Conservation (phyloP, 805 yeast genomes). For the Kluyveromyces nonfermentans region DNA sequence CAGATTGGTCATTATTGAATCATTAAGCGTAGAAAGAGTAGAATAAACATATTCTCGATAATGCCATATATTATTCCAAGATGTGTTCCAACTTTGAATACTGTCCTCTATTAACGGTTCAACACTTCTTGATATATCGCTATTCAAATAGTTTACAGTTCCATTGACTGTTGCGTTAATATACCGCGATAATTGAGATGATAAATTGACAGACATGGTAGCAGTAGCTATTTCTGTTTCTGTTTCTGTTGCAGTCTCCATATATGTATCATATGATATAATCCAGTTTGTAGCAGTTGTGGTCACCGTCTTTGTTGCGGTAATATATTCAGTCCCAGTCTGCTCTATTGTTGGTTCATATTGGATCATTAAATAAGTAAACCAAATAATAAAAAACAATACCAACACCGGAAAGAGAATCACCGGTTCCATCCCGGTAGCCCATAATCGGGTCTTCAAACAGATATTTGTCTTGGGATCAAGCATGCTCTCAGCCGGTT, state of each 20-base stretch:
- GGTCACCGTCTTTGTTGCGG: not conserved
- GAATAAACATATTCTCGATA: constrained; percentile 3
- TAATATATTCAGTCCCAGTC: not conserved
- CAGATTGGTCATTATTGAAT: constrained; percentile 8
- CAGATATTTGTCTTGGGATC: not conserved
- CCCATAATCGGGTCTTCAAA: not conserved
- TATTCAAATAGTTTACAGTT: not conserved
- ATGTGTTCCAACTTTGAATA: constrained; percentile 7
- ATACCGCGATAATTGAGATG: not conserved
- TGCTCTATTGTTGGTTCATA: not conserved
- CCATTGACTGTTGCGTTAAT: not conserved
- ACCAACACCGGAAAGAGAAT: not conserved
- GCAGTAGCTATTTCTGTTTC: not conserved
- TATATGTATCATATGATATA: not conserved
- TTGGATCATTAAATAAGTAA: not conserved
- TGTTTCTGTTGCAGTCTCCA: no score
- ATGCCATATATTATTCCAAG: constrained; percentile 2
- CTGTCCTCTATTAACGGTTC: not conserved
- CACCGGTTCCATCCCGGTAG: not conserved
- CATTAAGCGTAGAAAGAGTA: constrained; percentile 6
- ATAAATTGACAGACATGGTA: not conserved
- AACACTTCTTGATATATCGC: not conserved
- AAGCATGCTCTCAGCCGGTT: not conserved
- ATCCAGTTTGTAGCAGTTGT: not conserved
- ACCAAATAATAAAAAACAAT: not conserved